Evolutionary conservation across 2,329 filamentous ascomycete species (phyloP), one percentile per base, ranked within the genome.

Genomic region (Macrophomina phaseolina): DNA sequence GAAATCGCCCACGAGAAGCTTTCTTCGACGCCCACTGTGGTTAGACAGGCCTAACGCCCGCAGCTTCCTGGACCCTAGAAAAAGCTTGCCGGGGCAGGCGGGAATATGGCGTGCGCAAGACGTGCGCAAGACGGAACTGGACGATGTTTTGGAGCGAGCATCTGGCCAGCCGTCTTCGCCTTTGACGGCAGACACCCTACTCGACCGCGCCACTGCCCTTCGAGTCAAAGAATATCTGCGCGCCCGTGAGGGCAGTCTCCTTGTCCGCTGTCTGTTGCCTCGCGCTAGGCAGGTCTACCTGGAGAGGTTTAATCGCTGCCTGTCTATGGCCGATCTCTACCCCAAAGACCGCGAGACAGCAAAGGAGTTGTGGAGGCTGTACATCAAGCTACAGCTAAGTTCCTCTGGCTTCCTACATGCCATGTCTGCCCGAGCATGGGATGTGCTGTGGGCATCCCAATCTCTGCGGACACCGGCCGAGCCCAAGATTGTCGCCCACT

Each of bases 381-480:
- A 79, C 64, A 65, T 32, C 23, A 62, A 68, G 12, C 72, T 72
- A 3, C 76, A 73, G 46, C 40, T 66, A 6, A 67, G 30, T 4
- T 67, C 71, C 36, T 68, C 71, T 6, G 66, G 66, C 6, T 52
- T 77, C 5, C 58, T 71, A 14, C 49, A 14, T 5, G 64, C 61
- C 36, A 65, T 80, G 4, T 69, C 76, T 2, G 63, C 71, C 36
- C 64, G 67, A 61, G 75, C 73, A 5, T 80, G 79, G 78, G 70
- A 76, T 34, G 52, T 77, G 5, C 64, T 80, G 8, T 80, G 77
- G 77, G 67, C 36, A 16, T 68, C 69, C 2, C 74, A 77, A 55
- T 72, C 71, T 32, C 32, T 65, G 11, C 42, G 70, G 0, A 66
- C 61, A 1, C 56, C 52, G 4, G 60, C 64, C 12, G 71, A 75